Evolutionary conservation across 2,329 filamentous ascomycete species (phyloP), one percentile per base, ranked within the genome.

Genomic region (Venturia pyrina): DNA sequence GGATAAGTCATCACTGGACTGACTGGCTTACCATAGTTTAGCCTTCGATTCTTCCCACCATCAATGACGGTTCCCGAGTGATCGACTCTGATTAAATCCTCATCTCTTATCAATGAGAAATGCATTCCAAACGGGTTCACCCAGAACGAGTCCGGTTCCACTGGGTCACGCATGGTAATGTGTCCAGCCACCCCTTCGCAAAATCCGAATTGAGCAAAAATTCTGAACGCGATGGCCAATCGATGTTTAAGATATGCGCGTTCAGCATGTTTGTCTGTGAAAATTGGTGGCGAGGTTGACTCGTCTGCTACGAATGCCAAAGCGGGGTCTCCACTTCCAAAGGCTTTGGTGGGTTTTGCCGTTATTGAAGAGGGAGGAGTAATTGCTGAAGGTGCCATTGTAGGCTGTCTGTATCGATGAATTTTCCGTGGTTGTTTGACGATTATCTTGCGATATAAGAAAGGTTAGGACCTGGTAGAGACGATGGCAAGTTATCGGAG

Each of bases 71-170:
- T 76, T 1, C 87, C 87, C 0, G 81, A 73, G 63, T 85, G 79
- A 69, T 87, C 80, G 1, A 90, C 87, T 19, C 82, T 83, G 65
- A 90, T 88, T n/a, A 90, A 79, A 69, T 90, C 86, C 0, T 84
- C 87, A 0, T 82, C 80, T 66, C 84, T 87, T 56, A 89, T 83
- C 65, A 85, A 76, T 6, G 82, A 83, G 75, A 87, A 89, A 2
- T 84, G 80, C 1, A 85, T 80, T 13, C 85, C 85, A 66, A 88
- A 86, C 0, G 86, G 87, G 69, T 89, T 89, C 5, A 89, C 84
- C 86, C 85, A 88, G 75, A 88, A 87, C 0, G 80, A 83, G 5
- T 77, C 74, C 0, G 83, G 82, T 48, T 86, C 81, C 7, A 87
- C 80, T 0, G 86, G 86, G 68, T 88, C 83, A 34, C 84, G 79